Percentiles rank a stretch among this genome's conserved stretches.
Evolutionary conservation across 2,329 filamentous ascomycete genomes (phyloP).

Genomic region (Nakataea oryzae): DNA sequence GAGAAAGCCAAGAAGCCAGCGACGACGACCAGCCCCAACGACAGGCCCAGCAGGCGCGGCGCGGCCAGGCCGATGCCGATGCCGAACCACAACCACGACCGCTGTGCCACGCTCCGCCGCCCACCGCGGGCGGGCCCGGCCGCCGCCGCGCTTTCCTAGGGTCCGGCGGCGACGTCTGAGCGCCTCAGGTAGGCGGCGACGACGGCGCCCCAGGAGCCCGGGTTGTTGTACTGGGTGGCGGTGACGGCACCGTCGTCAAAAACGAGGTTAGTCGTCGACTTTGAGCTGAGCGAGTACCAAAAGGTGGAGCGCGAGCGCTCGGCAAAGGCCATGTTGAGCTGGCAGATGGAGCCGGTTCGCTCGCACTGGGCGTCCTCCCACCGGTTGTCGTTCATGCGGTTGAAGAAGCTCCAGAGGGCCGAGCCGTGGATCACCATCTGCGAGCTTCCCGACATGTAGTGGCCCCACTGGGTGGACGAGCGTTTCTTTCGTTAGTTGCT

Average conservation of each 20-base stretch:
- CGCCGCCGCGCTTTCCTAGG: neutral
- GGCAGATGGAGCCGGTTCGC: constrained; percentile 14
- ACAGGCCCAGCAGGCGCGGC: neutral
- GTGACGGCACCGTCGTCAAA: constrained; percentile 10
- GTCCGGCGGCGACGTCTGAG: neutral
- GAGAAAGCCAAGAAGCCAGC: neutral
- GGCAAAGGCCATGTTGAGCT: constrained; percentile 16
- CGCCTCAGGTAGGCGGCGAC: neutral
- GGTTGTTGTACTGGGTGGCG: neutral
- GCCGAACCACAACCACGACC: neutral
- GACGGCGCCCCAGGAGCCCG: neutral
- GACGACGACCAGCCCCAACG: neutral
- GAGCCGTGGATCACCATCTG: constrained; percentile 29
- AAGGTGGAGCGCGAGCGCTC: constrained; percentile 13
- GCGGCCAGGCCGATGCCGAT: neutral
- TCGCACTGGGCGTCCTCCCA: constrained; percentile 12
- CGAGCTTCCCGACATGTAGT: constrained; percentile 21
- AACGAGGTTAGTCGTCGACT: constrained; percentile 17
- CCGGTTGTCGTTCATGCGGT: constrained; percentile 12
- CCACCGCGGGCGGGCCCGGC: neutral
- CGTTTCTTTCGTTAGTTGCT: too few relatives aligned
- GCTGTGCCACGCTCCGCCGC: neutral
- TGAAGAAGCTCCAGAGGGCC: constrained; percentile 33
- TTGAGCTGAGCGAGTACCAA: constrained; percentile 18
- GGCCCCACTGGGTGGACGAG: constrained; percentile 18